Evolutionary conservation across 2,329 filamentous ascomycete species (phyloP).

Genomic region (Calonectria montana): DNA sequence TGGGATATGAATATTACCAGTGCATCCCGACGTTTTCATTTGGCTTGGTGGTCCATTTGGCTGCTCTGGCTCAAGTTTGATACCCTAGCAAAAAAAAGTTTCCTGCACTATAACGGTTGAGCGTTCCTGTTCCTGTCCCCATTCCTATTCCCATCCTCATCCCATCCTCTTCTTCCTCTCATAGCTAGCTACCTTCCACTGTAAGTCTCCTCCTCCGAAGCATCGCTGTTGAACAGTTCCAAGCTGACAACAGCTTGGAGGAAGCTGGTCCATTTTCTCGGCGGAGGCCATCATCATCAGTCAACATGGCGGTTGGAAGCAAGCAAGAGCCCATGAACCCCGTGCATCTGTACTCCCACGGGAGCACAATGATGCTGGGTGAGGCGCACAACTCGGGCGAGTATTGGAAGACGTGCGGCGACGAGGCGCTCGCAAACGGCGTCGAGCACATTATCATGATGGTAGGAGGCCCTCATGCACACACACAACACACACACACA

Average conservation of each 20-base stretch:
- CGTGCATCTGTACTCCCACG: slow-evolving; percentile 41
- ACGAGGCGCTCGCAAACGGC: slow-evolving; percentile 33
- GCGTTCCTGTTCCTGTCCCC: no score
- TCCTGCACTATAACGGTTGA: background rate
- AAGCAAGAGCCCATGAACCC: slow-evolving; percentile 27
- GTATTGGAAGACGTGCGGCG: slow-evolving; percentile 39
- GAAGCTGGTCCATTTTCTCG: no score
- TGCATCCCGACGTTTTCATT: background rate
- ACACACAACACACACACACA: background rate
- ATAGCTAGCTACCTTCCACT: background rate
- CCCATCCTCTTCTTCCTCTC: background rate
- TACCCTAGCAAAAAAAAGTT: background rate
- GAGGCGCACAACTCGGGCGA: slow-evolving; percentile 33
- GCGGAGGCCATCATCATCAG: background rate
- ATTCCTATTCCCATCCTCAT: background rate
- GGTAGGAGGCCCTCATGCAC: slow-evolving; percentile 9
- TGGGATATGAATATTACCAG: slow-evolving; percentile 7
- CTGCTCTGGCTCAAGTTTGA: background rate
- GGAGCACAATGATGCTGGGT: slow-evolving; percentile 41
- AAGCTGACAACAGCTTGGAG: background rate
- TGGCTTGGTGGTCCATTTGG: background rate
- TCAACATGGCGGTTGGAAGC: slow-evolving; percentile 9
- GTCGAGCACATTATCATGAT: slow-evolving; percentile 37
- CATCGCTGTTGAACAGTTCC: no score
- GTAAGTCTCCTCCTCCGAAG: background rate